Evolutionary conservation across 495 filamentous ascomycete genomes (phyloP), one percentile per base, ranked within the genome.

Genomic region (Lentithecium fluviatile): DNA sequence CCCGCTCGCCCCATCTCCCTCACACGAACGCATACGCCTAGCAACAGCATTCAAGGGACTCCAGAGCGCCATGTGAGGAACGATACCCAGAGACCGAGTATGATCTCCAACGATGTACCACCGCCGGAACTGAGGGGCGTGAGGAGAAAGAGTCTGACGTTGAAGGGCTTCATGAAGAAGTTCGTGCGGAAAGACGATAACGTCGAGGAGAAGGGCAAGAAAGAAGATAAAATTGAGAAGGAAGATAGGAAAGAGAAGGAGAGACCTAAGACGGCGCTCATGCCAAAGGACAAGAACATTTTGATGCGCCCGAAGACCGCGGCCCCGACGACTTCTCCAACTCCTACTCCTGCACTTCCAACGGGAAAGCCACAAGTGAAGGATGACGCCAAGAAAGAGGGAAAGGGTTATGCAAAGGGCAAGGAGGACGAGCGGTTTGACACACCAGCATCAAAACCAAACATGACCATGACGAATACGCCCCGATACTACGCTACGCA

Each of bases 161-260:
- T 63, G 26, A 63, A 63, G 20, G 38, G 53, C 11, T 17, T 63
- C 6, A 57, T 63, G 60, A 45, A 46, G 17, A 63, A 63, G 32
- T 37, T 63, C 32, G 37, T n/a, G 10, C 7, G 53, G 4, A 51
- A 45, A 12, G 60, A 63, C 24, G 32, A 52, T n/a, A n/a, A n/a
- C n/a, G n/a, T n/a, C n/a, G n/a, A n/a, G n/a, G n/a, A n/a, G n/a
- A n/a, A n/a, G n/a, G n/a, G n/a, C n/a, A n/a, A n/a, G 10, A 13
- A 34, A 13, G 49, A 52, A 52, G 12, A 13, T 15, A 32, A 32
- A 8, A 17, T 15, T 25, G 20, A 21, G 2, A 37, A 37, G 29
- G 40, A 43, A 15, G 40, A 32, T 3, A 54, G 24, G 4, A 43
- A 21, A 3, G 51, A 54, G 6, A 19, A 23, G 4, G 36, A 54